Evolutionary conservation across 23 red algal species (phyloP).

Genomic region (Porphyridium purpureum): DNA sequence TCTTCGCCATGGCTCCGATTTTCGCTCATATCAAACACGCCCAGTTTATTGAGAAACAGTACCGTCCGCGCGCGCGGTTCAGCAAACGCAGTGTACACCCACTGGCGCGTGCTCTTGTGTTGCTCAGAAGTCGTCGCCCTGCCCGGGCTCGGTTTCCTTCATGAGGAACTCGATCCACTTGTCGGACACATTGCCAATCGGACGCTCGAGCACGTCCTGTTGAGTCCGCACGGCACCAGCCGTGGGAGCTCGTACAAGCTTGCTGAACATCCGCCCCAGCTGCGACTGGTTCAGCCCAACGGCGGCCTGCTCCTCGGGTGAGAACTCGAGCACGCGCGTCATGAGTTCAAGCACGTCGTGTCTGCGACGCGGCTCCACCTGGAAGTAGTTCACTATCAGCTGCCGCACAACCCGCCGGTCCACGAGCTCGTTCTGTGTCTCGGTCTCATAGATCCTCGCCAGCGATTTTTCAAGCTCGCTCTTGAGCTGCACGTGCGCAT

Average conservation of each 20-base stretch:
- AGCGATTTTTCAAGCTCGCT: background rate
- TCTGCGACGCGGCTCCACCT: slow-evolving; percentile 24
- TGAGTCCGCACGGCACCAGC: slow-evolving; percentile 15
- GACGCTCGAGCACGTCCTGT: too few species aligned
- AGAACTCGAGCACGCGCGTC: slow-evolving; percentile 57
- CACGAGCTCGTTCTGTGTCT: slow-evolving; percentile 38
- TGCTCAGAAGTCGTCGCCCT: slow-evolving; percentile 22
- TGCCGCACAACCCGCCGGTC: slow-evolving; percentile 67
- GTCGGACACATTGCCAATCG: slow-evolving; percentile 45
- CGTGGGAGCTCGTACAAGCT: slow-evolving; percentile 41
- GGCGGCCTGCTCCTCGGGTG: slow-evolving; percentile 26
- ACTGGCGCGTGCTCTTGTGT: too few species aligned
- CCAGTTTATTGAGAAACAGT: too few species aligned
- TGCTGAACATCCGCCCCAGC: slow-evolving; percentile 25
- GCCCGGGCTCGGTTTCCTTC: slow-evolving; percentile 34
- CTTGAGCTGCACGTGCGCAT: background rate
- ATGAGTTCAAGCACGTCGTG: slow-evolving; percentile 58
- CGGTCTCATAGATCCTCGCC: background rate
- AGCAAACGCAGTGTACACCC: too few species aligned
- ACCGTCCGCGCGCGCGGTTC: too few species aligned
- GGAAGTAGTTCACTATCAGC: slow-evolving; percentile 55
- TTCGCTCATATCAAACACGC: too few species aligned
- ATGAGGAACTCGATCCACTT: slow-evolving; percentile 88
- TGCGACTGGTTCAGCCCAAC: slow-evolving; percentile 40
- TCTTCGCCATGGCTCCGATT: too few species aligned